Base-by-base conservation (phyloP, 345 rosid species). In the Citrus inodora region DNA sequence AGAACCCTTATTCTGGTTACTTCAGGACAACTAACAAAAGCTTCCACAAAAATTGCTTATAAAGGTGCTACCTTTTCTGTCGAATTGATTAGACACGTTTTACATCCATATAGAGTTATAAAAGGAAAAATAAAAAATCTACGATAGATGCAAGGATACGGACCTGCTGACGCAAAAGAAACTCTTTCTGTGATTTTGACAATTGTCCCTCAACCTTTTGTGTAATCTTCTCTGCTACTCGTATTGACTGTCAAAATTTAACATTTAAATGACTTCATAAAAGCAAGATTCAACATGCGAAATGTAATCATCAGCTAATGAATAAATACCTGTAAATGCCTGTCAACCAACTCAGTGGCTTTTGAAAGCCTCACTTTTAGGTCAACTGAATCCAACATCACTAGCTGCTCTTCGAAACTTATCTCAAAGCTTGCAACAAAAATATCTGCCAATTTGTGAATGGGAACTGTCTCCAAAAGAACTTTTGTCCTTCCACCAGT, bases 401-500 rank as follows among this genome's bases (percentile, higher is more conserved):
- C 88, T 76, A 96, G 82, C 84, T 96, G 98, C 90, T 96, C 99
- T 79, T 96, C 98, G 71, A 96, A 92, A 86, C 98, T 92, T 87
- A 96, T 92, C 90, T 96, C 99, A 79, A 96, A 96, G 82, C 99
- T 96, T 77, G 97, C 99, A 82, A 94, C 99, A 92, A 96, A 96
- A 82, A 96, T 96, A 85, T 96, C 99, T 38, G 99, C 99, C 87
- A 96, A 87, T 78, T 94, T 96, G 87, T 96, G 97, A 81, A 96
- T 86, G 30, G 99, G 97, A 84, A 96, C 93, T 0, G 99, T 96
- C 88, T 96, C 99, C 91, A 96, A 77, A 76, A 96, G 97, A 80
- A 89, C 92, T 87, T 92, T 96, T 82, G 95, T 94, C 89, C 92
- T 91, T 80, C 97, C 99, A 79, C 93, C 93, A 78, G 99, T 92